Evolutionary conservation across 2,329 filamentous ascomycete species (phyloP).

Genomic region (Raffaelea albimanens): DNA sequence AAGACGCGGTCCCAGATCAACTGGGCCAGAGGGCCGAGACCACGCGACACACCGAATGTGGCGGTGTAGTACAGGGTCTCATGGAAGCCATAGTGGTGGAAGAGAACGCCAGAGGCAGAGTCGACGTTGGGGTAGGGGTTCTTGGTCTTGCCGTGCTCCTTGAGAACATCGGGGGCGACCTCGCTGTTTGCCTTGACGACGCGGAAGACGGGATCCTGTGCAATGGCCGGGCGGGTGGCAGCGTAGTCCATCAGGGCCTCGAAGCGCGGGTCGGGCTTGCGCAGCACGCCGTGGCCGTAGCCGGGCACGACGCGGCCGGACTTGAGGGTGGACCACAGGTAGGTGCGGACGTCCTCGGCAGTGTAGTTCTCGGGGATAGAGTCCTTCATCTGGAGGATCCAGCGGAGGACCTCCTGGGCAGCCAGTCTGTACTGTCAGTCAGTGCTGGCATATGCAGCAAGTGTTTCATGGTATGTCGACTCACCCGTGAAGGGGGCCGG

Average conservation of each 20-base stretch:
- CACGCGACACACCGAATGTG: slow-evolving; percentile 59
- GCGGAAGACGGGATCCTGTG: slow-evolving; percentile 80
- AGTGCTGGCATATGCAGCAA: too few species aligned
- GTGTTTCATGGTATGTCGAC: too few species aligned
- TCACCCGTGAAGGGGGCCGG: slow-evolving; percentile 79
- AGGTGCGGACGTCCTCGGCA: slow-evolving; percentile 74
- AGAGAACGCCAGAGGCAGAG: slow-evolving; percentile 83
- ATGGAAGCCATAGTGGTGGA: slow-evolving; percentile 97
- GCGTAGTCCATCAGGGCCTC: slow-evolving; percentile 96
- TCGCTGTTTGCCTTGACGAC: slow-evolving; percentile 89
- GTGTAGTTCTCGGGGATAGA: slow-evolving; percentile 69
- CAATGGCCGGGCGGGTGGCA: slow-evolving; percentile 72
- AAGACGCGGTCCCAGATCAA: slow-evolving; percentile 93
- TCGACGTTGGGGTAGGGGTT: slow-evolving; percentile 98
- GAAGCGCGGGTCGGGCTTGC: slow-evolving; percentile 95
- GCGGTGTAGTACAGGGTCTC: slow-evolving; percentile 91
- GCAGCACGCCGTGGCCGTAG: slow-evolving; percentile 90
- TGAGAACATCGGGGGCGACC: slow-evolving; percentile 82
- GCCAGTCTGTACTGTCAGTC: slow-evolving; percentile 74
- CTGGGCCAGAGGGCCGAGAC: slow-evolving; percentile 82
- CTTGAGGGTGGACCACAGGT: slow-evolving; percentile 89
- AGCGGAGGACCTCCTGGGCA: slow-evolving; percentile 92
- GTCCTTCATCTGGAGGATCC: slow-evolving; percentile 94
- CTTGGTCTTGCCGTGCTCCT: slow-evolving; percentile 95
- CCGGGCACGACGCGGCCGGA: slow-evolving; percentile 90